Percentiles rank a stretch among this genome's conserved stretches.
Evolutionary conservation across 2,329 filamentous ascomycete genomes (phyloP).

Genomic region (Xylaria sp.): DNA sequence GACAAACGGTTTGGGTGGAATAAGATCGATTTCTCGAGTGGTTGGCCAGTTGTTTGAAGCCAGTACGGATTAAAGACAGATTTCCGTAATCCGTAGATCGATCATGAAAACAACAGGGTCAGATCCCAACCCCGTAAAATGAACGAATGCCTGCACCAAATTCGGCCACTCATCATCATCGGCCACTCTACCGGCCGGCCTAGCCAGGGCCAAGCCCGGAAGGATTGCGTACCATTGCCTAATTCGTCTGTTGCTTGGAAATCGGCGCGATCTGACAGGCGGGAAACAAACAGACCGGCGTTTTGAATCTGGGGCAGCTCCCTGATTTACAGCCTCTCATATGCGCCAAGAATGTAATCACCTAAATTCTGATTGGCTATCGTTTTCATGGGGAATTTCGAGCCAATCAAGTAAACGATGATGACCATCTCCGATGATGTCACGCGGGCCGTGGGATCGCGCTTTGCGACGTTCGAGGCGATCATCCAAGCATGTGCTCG

Average conservation of each 20-base stretch:
- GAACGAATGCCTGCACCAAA: no score
- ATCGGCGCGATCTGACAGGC: constrained; percentile 7
- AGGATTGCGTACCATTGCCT: background rate
- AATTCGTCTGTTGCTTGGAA: background rate
- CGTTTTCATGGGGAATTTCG: no score
- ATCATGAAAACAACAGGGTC: no score
- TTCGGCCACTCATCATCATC: background rate
- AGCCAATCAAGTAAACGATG: constrained; percentile 14
- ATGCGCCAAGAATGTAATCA: constrained; percentile 16
- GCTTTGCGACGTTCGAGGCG: background rate
- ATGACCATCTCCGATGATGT: constrained; percentile 18
- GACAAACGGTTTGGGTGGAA: constrained; percentile 51
- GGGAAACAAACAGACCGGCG: background rate
- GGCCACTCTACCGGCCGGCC: background rate
- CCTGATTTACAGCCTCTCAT: background rate
- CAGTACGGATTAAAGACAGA: background rate
- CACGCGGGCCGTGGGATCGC: background rate
- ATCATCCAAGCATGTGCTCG: background rate
- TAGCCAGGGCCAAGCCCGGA: background rate
- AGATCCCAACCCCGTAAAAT: no score
- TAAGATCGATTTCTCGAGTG: constrained; percentile 42
- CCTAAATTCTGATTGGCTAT: constrained; percentile 12
- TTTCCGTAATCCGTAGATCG: background rate
- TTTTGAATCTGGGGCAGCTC: background rate
- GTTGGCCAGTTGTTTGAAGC: constrained; percentile 40